phyloP scores from a whole-genome alignment of 202 grass and related monocot genomes.

The Eragrostis tef region DNA sequence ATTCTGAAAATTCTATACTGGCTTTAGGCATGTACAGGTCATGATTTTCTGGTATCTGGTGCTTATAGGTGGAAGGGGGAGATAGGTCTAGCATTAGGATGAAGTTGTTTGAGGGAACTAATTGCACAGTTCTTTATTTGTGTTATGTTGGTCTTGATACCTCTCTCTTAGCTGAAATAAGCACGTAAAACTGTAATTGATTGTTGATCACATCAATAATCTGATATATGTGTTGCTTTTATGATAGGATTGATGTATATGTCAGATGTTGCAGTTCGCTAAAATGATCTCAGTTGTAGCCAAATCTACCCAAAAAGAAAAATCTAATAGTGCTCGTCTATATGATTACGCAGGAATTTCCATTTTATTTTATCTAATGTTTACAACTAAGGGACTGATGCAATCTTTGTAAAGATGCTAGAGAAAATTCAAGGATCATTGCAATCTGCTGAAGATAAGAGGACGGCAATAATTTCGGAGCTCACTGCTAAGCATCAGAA shows the following conservation, averaged over 20 bases:
- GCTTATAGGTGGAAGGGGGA: slow-evolving; percentile 16
- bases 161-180: slow-evolving; percentile 39
- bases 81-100: slow-evolving; percentile 17
- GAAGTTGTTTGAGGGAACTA: slow-evolving; percentile 26
- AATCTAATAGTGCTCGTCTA: background rate
- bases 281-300: slow-evolving; percentile 9
- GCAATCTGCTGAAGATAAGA: slow-evolving; percentile 89
- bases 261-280: slow-evolving; percentile 30
- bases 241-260: slow-evolving; percentile 15
- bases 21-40: background rate
- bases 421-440: slow-evolving; percentile 88
- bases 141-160: slow-evolving; percentile 13
- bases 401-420: slow-evolving; percentile 70
- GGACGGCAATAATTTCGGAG: slow-evolving; percentile 68
- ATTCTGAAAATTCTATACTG: slow-evolving; percentile 18
- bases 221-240: slow-evolving; percentile 34
- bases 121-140: slow-evolving; percentile 34
- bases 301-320: background rate
- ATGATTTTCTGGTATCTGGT: slow-evolving; percentile 35
- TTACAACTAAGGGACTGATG: slow-evolving; percentile 43
- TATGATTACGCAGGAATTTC: background rate
- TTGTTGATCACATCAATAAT: slow-evolving; percentile 4
- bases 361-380: slow-evolving; percentile 10
- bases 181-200: slow-evolving; percentile 7
- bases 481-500: slow-evolving; percentile 88